Evolutionary conservation across 306 rosid genomes (phyloP), one percentile per base, ranked within the genome.

Genomic region (Dryas drummondii): DNA sequence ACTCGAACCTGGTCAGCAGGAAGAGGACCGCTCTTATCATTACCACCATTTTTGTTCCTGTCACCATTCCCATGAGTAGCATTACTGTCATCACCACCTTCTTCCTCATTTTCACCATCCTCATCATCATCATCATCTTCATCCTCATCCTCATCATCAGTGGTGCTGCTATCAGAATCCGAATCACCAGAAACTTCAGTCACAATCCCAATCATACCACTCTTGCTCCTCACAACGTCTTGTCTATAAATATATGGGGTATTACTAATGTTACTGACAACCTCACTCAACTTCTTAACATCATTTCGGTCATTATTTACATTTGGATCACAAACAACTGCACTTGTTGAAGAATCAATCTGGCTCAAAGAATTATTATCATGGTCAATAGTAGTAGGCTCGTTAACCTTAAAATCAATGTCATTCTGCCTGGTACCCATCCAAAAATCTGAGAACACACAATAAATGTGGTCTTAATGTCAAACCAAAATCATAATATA

Each of bases 171-270:
- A 77, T 94, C 97, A 26, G 98, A 90, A 75, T 94, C 98, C 4
- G 85, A 72, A 85, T 92, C 99, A 78, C 99, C 99, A 15, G 88
- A 87, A 73, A 92, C 97, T 84, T 92, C 99, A 14, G 93, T 90
- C 83, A 90, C 99, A 79, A 96, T 82, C 68, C 99, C 99, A 72
- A 85, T 80, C 86, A 81, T 71, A 63, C 88, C 87, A 72, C 59
- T 80, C 70, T 76, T 87, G 78, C 88, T 85, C 82, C 62, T 89
- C 77, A 96, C 97, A 75, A 96, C 90, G 72, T 96, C 98, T 60
- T 92, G 97, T 70, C 97, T 86, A 71, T 90, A 96, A 51, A 96
- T 66, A 82, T 79, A 82, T 11, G 85, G 81, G 55, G 78, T 62
- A 76, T 65, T 81, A 50, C 76, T 73, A 48, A 68, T 71, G 58